Evolutionary conservation across 2,329 filamentous ascomycete species (phyloP), one percentile per base, ranked within the genome.

Genomic region (Neoarthrinium moseri): DNA sequence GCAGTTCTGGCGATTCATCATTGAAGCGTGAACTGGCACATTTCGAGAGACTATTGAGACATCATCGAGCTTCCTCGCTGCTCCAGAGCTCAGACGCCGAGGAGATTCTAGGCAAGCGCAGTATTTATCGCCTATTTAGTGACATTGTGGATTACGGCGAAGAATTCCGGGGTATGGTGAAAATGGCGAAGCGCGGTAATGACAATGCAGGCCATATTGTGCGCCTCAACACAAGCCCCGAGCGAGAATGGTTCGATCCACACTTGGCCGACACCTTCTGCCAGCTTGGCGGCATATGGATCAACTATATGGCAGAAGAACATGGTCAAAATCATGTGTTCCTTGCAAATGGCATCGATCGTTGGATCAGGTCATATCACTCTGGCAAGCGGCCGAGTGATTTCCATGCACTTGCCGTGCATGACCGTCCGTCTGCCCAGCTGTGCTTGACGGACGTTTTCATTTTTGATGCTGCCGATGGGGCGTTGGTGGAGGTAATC

Each of bases 51-150:
- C 24, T 55, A 5, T 52, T 57, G 27, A 40, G 46, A n/a, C 48
- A 57, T 39, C 22, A 27, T n/a, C 52, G 46, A 11, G 46, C 45
- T 4, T n/a, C 42, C 6, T 47, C 53, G 11, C 41, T 57, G 11
- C 41, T 53, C 8, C 33, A 40, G 23, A 17, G 35, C 15, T 10
- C 37, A 5, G 46, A 52, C 10, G 51, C 48, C 2, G 64, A 66
- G 33, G 64, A 69, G 8, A 56, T 62, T 15, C 41, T 71, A 11
- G 57, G 61, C 22, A 60, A 62, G 3, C 57, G 60, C 5, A 66
- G 59, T 49, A 60, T 73, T 12, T 74, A 74, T 53, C 53, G n/a
- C 8, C 8, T n/a, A 7, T 29, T 29, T 29, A n/a, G 8, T n/a
- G 26, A 29, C 8, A 29, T 29, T 29, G 26, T 29, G 8, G 26